These are phyloP conservation scores for Debaryomycetaceae sp. DNA, from an alignment of 1,139 yeast genomes.

Conservation along the genomic window DNA sequence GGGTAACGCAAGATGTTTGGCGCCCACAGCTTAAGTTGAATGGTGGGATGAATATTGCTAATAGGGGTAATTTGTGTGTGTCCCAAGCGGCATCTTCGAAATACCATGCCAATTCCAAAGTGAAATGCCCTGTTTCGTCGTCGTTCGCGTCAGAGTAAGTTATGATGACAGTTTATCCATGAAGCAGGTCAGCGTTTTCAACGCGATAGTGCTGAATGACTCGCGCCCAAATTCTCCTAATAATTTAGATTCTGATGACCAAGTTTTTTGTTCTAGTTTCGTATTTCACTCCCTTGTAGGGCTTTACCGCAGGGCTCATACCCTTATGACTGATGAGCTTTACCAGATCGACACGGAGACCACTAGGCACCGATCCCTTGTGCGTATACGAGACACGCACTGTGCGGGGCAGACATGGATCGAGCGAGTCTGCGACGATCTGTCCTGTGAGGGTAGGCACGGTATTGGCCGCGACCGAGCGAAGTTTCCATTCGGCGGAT, in stretches of 20 bases:
- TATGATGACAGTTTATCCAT: too few relatives aligned
- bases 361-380: conserved; percentile 70
- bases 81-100: too few relatives aligned
- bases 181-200: too few relatives aligned
- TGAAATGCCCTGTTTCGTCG: too few relatives aligned
- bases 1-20: too few relatives aligned
- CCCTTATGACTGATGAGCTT: conserved; percentile 52
- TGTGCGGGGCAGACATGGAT: conserved; percentile 3
- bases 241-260: not conserved
- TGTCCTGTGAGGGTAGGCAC: conserved; percentile 42
- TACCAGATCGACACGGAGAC: conserved; percentile 57
- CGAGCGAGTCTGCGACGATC: not conserved
- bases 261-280: conserved; percentile 41
- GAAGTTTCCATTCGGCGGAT: conserved; percentile 63
- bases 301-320: conserved; percentile 51
- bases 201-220: too few relatives aligned
- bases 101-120: too few relatives aligned
- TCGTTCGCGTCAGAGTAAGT: too few relatives aligned
- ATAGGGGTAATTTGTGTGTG: too few relatives aligned
- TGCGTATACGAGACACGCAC: conserved; percentile 41
- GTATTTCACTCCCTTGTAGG: conserved; percentile 90
- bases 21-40: too few relatives aligned
- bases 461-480: conserved; percentile 51
- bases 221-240: too few relatives aligned
- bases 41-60: too few relatives aligned